Conservation (phyloP, 202 grass and related monocot species). For the Digitaria exilis region DNA sequence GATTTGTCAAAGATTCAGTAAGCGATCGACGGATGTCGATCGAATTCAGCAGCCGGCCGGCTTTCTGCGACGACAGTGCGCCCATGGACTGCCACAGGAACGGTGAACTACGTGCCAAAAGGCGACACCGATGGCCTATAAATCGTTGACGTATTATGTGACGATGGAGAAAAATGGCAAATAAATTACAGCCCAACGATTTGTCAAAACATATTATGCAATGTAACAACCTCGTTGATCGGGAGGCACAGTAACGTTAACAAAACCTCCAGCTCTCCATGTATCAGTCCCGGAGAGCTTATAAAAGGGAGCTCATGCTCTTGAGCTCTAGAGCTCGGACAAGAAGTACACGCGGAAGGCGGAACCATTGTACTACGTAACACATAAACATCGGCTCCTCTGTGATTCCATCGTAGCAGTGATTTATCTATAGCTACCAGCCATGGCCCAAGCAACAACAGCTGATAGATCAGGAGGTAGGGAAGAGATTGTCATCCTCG, state of each 20-base stretch:
- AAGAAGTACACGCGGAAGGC: no score
- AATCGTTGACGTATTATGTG: conserved; percentile 9
- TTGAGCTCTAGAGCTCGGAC: background rate
- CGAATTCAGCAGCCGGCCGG: background rate
- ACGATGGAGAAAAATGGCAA: background rate
- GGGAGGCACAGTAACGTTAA: background rate
- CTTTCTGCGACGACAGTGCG: background rate
- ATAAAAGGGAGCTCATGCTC: conserved; percentile 1
- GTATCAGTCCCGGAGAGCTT: background rate
- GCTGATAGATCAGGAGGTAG: background rate
- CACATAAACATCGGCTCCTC: background rate
- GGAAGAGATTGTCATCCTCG: conserved; percentile 12
- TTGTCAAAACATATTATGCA: background rate
- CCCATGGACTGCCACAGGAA: background rate
- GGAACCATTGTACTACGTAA: background rate
- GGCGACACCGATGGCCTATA: background rate
- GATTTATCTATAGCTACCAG: background rate
- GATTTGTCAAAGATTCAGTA: background rate
- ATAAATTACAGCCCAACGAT: background rate
- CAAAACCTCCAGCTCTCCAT: no score
- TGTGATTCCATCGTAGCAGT: background rate
- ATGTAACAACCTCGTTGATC: background rate
- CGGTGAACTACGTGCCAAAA: background rate
- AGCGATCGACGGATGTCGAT: background rate
- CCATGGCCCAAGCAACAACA: background rate